phyloP scores from a whole-genome alignment of 305 asterid species.

The Fraxinus paxiana region DNA sequence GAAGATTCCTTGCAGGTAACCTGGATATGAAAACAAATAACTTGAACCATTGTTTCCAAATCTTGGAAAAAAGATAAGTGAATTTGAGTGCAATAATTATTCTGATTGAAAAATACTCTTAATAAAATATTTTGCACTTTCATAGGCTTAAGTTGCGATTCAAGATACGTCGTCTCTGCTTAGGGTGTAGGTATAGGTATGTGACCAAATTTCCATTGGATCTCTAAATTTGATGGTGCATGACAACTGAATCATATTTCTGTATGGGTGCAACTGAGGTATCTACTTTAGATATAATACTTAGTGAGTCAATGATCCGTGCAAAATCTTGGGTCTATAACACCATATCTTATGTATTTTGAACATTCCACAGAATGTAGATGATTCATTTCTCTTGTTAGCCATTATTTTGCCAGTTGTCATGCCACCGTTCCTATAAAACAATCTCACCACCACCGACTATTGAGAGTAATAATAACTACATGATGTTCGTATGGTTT shows the following conservation, averaged over 20 bases:
- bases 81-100: neutral
- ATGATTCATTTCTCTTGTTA: neutral
- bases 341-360: neutral
- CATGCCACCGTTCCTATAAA: neutral
- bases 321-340: neutral
- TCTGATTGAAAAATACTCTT: neutral
- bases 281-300: neutral
- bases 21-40: conserved; percentile 12
- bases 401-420: neutral
- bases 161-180: neutral
- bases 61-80: conserved; percentile 1
- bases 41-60: conserved; percentile 8
- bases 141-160: neutral
- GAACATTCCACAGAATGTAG: neutral
- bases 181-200: neutral
- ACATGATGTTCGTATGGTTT: neutral
- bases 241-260: conserved; percentile 2
- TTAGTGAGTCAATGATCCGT: neutral
- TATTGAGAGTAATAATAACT: neutral
- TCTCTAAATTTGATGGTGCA: neutral
- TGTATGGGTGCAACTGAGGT: neutral
- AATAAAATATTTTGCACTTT: neutral
- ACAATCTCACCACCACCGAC: neutral
- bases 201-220: neutral
- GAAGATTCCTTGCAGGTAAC: conserved; percentile 57